Evolutionary conservation across 129 eudicot species (phyloP).

Genomic region (Smallanthus sonchifolius): DNA sequence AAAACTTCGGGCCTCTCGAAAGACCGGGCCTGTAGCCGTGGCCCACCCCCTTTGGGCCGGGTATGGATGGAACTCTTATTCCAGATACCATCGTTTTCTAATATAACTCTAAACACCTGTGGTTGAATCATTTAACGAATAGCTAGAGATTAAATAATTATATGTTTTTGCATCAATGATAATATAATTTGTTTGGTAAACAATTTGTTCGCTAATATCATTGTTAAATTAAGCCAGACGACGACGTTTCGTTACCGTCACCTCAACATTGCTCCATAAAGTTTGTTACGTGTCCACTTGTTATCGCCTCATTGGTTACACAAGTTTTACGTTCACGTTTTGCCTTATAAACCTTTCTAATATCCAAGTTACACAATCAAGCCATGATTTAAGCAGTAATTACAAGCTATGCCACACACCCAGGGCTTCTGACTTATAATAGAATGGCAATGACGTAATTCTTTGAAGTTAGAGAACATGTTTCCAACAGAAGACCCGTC

Average conservation of each 20-base stretch:
- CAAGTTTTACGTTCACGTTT: neutral
- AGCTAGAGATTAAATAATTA: too few relatives aligned
- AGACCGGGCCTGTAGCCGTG: too few relatives aligned
- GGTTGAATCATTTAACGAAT: too few relatives aligned
- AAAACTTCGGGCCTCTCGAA: too few relatives aligned
- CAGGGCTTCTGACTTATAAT: neutral
- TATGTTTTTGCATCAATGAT: too few relatives aligned
- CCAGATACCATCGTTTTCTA: too few relatives aligned
- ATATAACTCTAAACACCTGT: too few relatives aligned
- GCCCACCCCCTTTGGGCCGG: too few relatives aligned
- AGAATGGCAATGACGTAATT: conserved; percentile 10
- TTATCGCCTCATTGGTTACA: neutral
- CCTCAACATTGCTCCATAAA: neutral
- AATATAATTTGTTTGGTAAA: too few relatives aligned
- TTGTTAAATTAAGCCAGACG: neutral
- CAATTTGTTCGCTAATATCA: too few relatives aligned
- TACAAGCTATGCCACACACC: conserved; percentile 6
- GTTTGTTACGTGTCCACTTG: neutral
- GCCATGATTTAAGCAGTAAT: conserved; percentile 6
- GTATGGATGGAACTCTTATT: too few relatives aligned
- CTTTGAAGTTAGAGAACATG: neutral
- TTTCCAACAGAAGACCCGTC: conserved; percentile 7
- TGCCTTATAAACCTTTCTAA: neutral
- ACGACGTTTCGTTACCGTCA: neutral
- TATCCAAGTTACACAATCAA: neutral